Base-by-base conservation (phyloP, 768 basidiomycete genomes). In the Cubamyces lactineus region DNA sequence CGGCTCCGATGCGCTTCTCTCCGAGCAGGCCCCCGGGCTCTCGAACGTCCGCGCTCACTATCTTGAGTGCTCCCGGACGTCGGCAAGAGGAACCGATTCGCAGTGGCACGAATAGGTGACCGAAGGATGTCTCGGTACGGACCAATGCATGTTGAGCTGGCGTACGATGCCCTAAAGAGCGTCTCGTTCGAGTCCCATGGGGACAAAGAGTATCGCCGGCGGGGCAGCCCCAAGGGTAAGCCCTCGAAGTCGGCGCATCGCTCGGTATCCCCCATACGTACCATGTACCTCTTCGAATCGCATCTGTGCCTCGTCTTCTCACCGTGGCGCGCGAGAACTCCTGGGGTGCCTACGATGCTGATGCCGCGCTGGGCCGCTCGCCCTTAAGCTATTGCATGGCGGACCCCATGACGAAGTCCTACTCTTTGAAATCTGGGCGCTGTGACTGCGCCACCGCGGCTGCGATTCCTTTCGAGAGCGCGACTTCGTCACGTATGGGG, bases 1-100 rank as follows among this genome's bases (percentile, higher is more conserved):
- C 54, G 54, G 54, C 43, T 34, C 54, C 34, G 54, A 19, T 21
- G 54, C 43, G 54, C 47, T 50, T 56, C 53, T 40, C 19, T 21
- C 24, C 34, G 34, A 34, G 9, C 9, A 34, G 34, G 6, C 9
- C 34, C 34, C 34, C 34, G 34, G 11, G 34, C 34, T 34, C 34
- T 34, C 34, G 34, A 34, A 34, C 9, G 34, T 34, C 34, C 34
- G 34, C 34, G 9, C 34, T 34, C 34, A 11, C 34, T 34, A 34
- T 34, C 34, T 34, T 9, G 11, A 34, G 34, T 34, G 34, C 34
- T 34, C 34, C 34, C 34, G 34, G 34, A 34, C 34, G 34, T 34
- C 34, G 34, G 34, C 34, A 34, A 34, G 34, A 34, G 34, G 5
- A 11, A 5, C 34, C 34, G 34, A 34, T 34, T 34, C 34, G 34